A percentile compares a stretch with the other conserved stretches of the same genome.
These are phyloP conservation scores for Viola odorata DNA, from an alignment of 345 rosid genomes.

Conservation along the genomic window DNA sequence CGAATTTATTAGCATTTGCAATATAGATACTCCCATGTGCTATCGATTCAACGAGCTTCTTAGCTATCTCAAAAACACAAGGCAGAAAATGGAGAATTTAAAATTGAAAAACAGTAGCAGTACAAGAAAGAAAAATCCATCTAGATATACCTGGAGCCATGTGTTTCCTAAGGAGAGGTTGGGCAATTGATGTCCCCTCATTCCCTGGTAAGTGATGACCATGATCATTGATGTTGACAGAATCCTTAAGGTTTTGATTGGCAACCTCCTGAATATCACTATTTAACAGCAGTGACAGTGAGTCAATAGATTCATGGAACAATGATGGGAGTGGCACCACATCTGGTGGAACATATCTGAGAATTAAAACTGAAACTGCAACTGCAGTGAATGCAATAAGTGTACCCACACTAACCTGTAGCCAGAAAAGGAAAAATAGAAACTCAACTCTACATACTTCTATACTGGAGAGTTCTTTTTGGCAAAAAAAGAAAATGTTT, in stretches of 20 bases:
- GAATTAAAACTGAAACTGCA: slow-evolving; percentile 54
- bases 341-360: slow-evolving; percentile 62
- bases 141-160: slow-evolving; percentile 33
- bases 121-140: neutral
- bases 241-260: slow-evolving; percentile 7
- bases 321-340: slow-evolving; percentile 45
- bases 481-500: neutral
- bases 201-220: slow-evolving; percentile 18
- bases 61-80: neutral
- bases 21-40: no score
- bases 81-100: neutral
- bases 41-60: no score
- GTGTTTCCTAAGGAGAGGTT: slow-evolving; percentile 32
- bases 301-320: slow-evolving; percentile 26
- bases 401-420: slow-evolving; percentile 72
- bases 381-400: slow-evolving; percentile 66
- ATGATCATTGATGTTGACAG: slow-evolving; percentile 20
- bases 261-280: slow-evolving; percentile 9
- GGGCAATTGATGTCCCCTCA: slow-evolving; percentile 25
- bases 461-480: neutral
- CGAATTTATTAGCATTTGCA: no score
- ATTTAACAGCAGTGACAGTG: slow-evolving; percentile 7
- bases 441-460: neutral
- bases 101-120: neutral
- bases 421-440: slow-evolving; percentile 4